Evolutionary conservation across 2,329 filamentous ascomycete genomes (phyloP), one percentile per base, ranked within the genome.

Genomic region (Colletotrichum orbiculare): DNA sequence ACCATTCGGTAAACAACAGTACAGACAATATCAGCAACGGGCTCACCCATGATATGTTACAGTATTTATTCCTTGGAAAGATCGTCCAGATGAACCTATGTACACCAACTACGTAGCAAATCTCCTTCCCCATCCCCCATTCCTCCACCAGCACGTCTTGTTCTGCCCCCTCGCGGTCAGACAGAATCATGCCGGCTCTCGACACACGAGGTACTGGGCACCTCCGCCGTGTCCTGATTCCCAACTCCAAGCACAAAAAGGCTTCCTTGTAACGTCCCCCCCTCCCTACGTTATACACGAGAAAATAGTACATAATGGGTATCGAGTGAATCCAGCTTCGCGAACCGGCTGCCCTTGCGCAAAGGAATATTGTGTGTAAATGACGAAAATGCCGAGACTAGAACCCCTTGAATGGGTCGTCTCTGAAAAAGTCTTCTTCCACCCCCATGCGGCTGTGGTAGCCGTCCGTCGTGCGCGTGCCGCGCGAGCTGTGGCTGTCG

Each of bases 391-490:
- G 43, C 17, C 37, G n/a, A 50, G 37, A 33, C 41, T 76, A 90
- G 69, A 90, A 90, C 4, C 87, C 87, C 69, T 80, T 82, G 69
- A 90, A 90, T 1, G 87, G 87, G 67, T 90, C 87, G 33, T 89
- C 85, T 42, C 83, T 78, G 72, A 83, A 82, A 70, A 81, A 87
- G 61, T 89, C 86, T 62, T 89, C 86, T 66, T 88, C 85, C 13
- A 79, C 77, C 9, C 78, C 75, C 7, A 78, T 81, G 62, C 79
- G 78, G 59, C 80, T 85, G 67, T 83, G 82, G 64, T 77, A 80
- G 47, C 85, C 84, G 37, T 87, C 83, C 1, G 79, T 83, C 8
- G 74, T 76, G 10, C 79, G 78, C 3, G 77, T 82, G 33, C 79
- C 78, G 13, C 82, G 79, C 46, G 80, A 82, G 59, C 77, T 76